These are phyloP conservation scores for Xylariales sp. DNA, from an alignment of 2,329 filamentous ascomycete species.

Conservation along the genomic window DNA sequence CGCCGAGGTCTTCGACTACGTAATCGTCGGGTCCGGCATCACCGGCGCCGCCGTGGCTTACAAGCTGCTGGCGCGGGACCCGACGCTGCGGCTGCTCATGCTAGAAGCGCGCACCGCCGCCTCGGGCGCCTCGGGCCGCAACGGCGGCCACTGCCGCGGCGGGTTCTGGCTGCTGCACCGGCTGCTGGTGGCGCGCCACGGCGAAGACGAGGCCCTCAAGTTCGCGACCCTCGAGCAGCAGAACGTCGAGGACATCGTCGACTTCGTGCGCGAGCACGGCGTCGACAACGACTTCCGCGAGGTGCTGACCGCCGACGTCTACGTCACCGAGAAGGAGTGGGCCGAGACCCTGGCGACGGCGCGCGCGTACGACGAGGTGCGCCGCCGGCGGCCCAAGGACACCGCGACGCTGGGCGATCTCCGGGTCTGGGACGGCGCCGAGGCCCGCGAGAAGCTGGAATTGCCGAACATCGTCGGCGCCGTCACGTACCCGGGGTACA, in stretches of 20 bases:
- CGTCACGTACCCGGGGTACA: conserved; percentile 14
- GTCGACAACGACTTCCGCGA: conserved; percentile 15
- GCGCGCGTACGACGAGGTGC: conserved; percentile 1
- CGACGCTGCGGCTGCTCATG: conserved; percentile 21
- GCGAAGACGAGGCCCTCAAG: conserved; percentile 19
- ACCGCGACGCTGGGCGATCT: neutral
- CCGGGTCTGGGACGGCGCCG: conserved; percentile 12
- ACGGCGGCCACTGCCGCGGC: conserved; percentile 29
- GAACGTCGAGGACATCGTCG: conserved; percentile 14
- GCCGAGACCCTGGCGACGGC: conserved; percentile 2
- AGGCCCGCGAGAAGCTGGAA: conserved; percentile 10
- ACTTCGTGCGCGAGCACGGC: conserved; percentile 12
- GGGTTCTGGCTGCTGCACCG: conserved; percentile 20
- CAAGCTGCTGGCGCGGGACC: conserved; percentile 14
- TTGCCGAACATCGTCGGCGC: conserved; percentile 15
- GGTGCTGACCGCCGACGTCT: conserved; percentile 18
- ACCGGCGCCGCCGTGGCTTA: conserved; percentile 6
- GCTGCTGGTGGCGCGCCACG: conserved; percentile 11
- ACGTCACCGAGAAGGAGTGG: conserved; percentile 8
- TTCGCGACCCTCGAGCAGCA: conserved; percentile 17
- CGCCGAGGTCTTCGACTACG: conserved; percentile 1
- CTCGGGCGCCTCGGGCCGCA: conserved; percentile 30
- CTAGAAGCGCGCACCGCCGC: conserved; percentile 29
- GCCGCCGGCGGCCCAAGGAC: conserved; percentile 1
- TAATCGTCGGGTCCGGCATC: conserved; percentile 8